Conservation (phyloP, 139 green algal genomes). For the Tetraselmis striata region DNA sequence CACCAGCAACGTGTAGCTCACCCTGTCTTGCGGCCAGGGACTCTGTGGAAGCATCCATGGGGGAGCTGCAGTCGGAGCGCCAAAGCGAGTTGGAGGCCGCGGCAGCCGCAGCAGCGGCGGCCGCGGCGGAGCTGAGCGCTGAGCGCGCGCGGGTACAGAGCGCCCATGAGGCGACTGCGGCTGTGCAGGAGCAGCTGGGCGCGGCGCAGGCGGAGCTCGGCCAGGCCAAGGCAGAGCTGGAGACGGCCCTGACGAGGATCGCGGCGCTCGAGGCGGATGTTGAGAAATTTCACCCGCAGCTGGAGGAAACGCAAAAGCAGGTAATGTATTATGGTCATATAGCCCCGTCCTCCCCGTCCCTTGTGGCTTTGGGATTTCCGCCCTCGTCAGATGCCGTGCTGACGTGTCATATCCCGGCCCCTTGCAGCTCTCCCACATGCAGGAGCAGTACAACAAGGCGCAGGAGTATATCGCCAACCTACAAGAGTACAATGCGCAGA, state of each 20-base stretch:
- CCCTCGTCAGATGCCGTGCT: too few relatives aligned
- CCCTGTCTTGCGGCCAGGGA: too few relatives aligned
- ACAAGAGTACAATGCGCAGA: conserved; percentile 5
- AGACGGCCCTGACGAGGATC: background rate
- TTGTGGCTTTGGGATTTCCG: too few relatives aligned
- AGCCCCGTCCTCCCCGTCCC: too few relatives aligned
- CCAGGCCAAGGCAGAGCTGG: conserved; percentile 1
- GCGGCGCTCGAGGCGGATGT: background rate
- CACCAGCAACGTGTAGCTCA: too few relatives aligned
- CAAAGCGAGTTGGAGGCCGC: background rate
- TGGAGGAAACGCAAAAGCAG: background rate
- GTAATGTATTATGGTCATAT: too few relatives aligned
- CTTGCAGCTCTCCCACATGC: background rate
- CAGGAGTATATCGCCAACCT: conserved; percentile 10
- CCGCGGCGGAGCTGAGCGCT: background rate
- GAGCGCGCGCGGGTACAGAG: background rate
- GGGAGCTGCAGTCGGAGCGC: background rate
- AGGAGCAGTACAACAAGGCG: conserved; percentile 9
- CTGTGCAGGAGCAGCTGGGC: background rate
- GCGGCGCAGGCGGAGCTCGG: background rate
- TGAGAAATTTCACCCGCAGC: background rate
- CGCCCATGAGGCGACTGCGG: background rate
- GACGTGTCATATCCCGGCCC: too few relatives aligned
- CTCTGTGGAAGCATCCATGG: background rate
- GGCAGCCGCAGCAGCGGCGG: background rate